Evolutionary conservation across 495 filamentous ascomycete genomes (phyloP), one percentile per base, ranked within the genome.

Genomic region (Melanomma pulvis-pyrius): DNA sequence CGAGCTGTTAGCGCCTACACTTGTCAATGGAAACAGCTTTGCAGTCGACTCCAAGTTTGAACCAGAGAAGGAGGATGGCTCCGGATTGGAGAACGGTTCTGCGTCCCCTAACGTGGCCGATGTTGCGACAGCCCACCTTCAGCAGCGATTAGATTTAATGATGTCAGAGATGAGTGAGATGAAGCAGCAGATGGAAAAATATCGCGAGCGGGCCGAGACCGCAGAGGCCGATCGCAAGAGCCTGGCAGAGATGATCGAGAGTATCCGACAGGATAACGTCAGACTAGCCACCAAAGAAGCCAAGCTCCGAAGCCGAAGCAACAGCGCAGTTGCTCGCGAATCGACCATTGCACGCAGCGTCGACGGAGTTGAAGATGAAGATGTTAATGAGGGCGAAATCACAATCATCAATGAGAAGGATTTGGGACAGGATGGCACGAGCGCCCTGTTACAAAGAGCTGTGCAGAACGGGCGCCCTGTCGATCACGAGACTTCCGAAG

Each of bases 231-330:
- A 96, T 52, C 86, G 87, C 55, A 87, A 88, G 73, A 90, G 88
- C 0, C 78, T 98, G 24, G 87, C 88, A 0, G 92, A 97, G 73
- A 93, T 97, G 92, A 88, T 97, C 17, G 85, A 90, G 70, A 88
- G 88, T 29, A 86, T 96, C 48, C 85, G 91, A 50, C 81, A 81
- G 67, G 88, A 87, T 60, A 87, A 92, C 34, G 83, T 68, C 8
- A 74, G 86, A 28, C 58, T 67, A 41, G 64, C 47, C 55, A 61
- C 66, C 29, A 72, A 69, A 44, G 26, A 65, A 30, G 50, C 53
- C 13, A 59, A 46, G 29, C 63, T 52, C 25, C 64, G 49, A 24
- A 56, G 64, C 24, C 48, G 39, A 25, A 71, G 69, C 55, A 48
- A 68, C 13, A 71, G 60, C 46, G 57, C 58, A 46, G 19, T 32